Evolutionary conservation across 208 protist species (phyloP).

Genomic region (Leishmania lainsoni): DNA sequence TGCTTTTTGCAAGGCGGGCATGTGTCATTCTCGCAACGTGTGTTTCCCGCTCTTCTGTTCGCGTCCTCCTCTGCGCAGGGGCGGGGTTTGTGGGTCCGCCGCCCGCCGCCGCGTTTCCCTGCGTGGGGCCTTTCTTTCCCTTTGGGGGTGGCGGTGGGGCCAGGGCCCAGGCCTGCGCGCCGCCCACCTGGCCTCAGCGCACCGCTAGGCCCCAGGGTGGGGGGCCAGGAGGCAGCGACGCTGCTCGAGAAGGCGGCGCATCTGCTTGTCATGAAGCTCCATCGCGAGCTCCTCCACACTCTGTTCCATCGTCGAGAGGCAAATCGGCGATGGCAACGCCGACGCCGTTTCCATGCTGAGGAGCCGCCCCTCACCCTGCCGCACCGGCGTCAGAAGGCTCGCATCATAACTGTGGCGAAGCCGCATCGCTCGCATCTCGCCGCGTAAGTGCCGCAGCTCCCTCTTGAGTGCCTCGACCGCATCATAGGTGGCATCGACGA

Average conservation of each 20-base stretch:
- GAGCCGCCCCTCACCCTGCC: neutral
- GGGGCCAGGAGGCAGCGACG: slow-evolving; percentile 13
- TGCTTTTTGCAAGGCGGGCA: neutral
- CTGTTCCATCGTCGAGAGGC: neutral
- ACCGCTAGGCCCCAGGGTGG: neutral
- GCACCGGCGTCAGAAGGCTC: neutral
- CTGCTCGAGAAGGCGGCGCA: slow-evolving; percentile 24
- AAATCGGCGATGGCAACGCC: slow-evolving; percentile 7
- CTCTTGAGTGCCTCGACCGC: slow-evolving; percentile 11
- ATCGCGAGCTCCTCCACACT: slow-evolving; percentile 32
- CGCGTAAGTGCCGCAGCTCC: slow-evolving; percentile 1
- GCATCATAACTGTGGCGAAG: neutral
- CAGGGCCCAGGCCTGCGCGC: too few relatives aligned
- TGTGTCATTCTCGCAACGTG: neutral
- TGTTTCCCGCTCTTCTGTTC: neutral
- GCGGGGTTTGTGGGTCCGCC: too few relatives aligned
- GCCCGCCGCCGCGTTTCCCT: too few relatives aligned
- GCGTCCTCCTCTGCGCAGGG: neutral
- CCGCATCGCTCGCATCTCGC: neutral
- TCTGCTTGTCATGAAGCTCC: slow-evolving; percentile 27
- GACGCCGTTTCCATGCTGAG: neutral
- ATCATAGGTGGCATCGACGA: slow-evolving; percentile 12
- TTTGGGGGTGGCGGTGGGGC: too few relatives aligned
- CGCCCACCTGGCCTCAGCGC: too few relatives aligned
- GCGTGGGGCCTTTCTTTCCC: too few relatives aligned